Percentiles rank a stretch among this genome's conserved stretches.
phyloP scores from a whole-genome alignment of 2,329 filamentous ascomycete species.

The Rutstroemia sp. region DNA sequence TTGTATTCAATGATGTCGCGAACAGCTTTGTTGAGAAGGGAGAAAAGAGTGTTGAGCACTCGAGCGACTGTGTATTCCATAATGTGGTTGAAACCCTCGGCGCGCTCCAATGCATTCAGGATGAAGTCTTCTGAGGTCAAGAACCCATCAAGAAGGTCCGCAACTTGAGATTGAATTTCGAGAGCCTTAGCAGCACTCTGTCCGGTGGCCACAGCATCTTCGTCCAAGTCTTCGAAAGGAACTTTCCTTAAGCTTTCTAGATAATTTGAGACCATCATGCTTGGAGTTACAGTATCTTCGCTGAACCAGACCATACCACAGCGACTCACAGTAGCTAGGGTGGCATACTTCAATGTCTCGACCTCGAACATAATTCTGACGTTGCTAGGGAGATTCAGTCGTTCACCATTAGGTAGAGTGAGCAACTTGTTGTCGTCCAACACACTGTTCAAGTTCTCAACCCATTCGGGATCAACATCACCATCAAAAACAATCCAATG shows the following conservation, averaged over 20 bases:
- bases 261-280: slow-evolving; percentile 91
- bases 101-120: slow-evolving; percentile 65
- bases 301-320: slow-evolving; percentile 99
- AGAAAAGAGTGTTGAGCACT: slow-evolving; percentile 88
- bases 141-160: slow-evolving; percentile 68
- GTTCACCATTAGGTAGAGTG: slow-evolving; percentile 94
- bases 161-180: slow-evolving; percentile 69
- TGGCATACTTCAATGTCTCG: slow-evolving; percentile 94
- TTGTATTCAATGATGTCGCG: slow-evolving; percentile 95
- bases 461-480: slow-evolving; percentile 98
- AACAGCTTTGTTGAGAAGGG: slow-evolving; percentile 87
- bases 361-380: slow-evolving; percentile 99
- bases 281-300: slow-evolving; percentile 88
- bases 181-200: slow-evolving; percentile 73
- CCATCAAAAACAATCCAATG: slow-evolving; percentile 99
- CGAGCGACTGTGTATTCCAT: slow-evolving; percentile 96
- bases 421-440: slow-evolving; percentile 98
- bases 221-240: slow-evolving; percentile 90
- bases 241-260: slow-evolving; percentile 74
- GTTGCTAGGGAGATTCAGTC: slow-evolving; percentile 86
- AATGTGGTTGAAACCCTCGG: slow-evolving; percentile 79
- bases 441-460: slow-evolving; percentile 99
- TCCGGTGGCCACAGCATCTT: slow-evolving; percentile 73
- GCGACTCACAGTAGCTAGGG: slow-evolving; percentile 95
- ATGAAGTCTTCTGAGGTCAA: slow-evolving; percentile 77